These are phyloP conservation scores for Erythrobasidium hasegawianum DNA, from an alignment of 1,284 basidiomycete species.

Conservation along the genomic window DNA sequence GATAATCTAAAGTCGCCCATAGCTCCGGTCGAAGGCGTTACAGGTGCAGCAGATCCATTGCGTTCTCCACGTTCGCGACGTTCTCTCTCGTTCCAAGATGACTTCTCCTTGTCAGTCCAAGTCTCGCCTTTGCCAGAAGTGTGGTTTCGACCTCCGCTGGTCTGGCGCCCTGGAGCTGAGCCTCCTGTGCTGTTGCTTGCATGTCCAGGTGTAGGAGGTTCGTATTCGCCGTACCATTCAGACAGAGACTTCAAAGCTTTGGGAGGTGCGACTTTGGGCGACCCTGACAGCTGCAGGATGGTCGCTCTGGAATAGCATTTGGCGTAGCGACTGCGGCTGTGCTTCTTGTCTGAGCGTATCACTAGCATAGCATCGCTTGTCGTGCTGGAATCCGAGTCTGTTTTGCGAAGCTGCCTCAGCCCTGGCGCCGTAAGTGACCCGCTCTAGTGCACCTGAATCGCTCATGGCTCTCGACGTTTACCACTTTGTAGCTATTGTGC, in stretches of 20 bases:
- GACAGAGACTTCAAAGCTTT: slow-evolving; percentile 18
- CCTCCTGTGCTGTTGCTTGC: slow-evolving; percentile 1
- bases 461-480: no score
- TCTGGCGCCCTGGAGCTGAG: not conserved
- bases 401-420: not conserved
- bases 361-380: slow-evolving; percentile 26
- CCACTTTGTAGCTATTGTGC: no score
- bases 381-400: slow-evolving; percentile 18
- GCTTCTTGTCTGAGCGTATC: slow-evolving; percentile 6
- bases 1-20: slow-evolving; percentile 33
- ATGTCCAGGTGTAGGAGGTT: slow-evolving; percentile 3
- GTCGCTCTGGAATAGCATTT: slow-evolving; percentile 11
- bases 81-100: slow-evolving; percentile 12
- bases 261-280: slow-evolving; percentile 22
- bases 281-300: slow-evolving; percentile 23
- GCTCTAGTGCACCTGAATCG: no score
- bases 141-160: not conserved
- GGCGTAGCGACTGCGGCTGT: not conserved
- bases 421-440: no score
- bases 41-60: slow-evolving; percentile 10
- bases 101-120: slow-evolving; percentile 7
- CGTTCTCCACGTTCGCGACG: not conserved
- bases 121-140: not conserved
- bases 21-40: slow-evolving; percentile 12
- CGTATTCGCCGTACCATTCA: slow-evolving; percentile 34